These are phyloP conservation scores for Seminavis robusta DNA, from an alignment of 108 stramenopile genomes.

Conservation along the genomic window DNA sequence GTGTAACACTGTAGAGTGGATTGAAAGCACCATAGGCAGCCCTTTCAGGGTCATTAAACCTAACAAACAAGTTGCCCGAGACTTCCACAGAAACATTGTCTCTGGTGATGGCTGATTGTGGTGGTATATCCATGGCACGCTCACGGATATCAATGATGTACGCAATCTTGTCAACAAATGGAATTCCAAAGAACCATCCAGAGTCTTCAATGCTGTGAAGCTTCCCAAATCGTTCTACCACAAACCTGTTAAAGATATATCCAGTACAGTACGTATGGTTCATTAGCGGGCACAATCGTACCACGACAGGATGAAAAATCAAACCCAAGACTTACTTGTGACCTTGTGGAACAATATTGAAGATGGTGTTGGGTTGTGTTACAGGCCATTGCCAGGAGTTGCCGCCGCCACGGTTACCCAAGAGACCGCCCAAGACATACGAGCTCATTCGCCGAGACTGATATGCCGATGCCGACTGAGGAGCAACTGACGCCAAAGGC, in stretches of 20 bases:
- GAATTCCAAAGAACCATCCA: slow-evolving; percentile 94
- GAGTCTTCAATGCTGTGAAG: slow-evolving; percentile 80
- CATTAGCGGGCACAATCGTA: no score
- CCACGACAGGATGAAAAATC: no score
- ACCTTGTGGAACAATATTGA: slow-evolving; percentile 93
- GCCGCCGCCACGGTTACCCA: slow-evolving; percentile 18
- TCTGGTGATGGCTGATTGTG: slow-evolving; percentile 94
- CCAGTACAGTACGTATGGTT: no score
- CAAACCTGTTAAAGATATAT: no score
- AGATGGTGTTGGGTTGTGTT: slow-evolving; percentile 80
- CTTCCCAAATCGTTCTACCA: slow-evolving; percentile 95
- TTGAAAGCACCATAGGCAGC: slow-evolving; percentile 95
- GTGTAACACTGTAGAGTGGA: slow-evolving; percentile 94
- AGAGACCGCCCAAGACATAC: no score
- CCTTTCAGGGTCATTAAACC: slow-evolving; percentile 87
- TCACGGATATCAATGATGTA: slow-evolving; percentile 95
- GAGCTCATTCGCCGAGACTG: no score
- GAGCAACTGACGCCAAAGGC: no score
- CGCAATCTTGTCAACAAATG: slow-evolving; percentile 88
- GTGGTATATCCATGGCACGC: slow-evolving; percentile 88
- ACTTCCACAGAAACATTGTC: slow-evolving; percentile 97
- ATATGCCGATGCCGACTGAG: no score
- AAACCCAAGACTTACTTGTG: slow-evolving; percentile 87
- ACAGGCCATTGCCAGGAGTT: slow-evolving; percentile 71
- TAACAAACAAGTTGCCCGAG: slow-evolving; percentile 95